phyloP scores from a whole-genome alignment of 169 alveolate species.

The Plasmodium gonderi region DNA sequence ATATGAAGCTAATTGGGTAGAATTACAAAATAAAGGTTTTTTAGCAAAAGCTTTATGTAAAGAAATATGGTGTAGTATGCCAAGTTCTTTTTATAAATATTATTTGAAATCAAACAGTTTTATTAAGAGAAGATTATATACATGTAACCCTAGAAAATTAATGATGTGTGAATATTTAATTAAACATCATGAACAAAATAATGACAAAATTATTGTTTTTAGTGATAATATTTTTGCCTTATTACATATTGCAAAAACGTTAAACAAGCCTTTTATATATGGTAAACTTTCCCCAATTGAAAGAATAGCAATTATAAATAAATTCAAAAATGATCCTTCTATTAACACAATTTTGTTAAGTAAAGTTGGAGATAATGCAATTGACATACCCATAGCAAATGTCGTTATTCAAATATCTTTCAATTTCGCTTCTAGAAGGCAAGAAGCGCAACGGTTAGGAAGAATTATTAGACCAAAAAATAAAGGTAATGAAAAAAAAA shows the following conservation, averaged over 20 bases:
- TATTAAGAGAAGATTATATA: slow-evolving; percentile 94
- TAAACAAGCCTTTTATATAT: slow-evolving; percentile 93
- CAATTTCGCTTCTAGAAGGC: slow-evolving; percentile 98
- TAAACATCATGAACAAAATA: slow-evolving; percentile 95
- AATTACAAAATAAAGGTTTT: slow-evolving; percentile 96
- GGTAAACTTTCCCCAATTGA: slow-evolving; percentile 93
- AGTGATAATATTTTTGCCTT: slow-evolving; percentile 98
- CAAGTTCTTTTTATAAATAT: slow-evolving; percentile 94
- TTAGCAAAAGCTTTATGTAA: slow-evolving; percentile 98
- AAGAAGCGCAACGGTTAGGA: slow-evolving; percentile 99
- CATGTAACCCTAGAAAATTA: slow-evolving; percentile 97
- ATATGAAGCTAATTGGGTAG: slow-evolving; percentile 99
- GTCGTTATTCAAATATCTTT: slow-evolving; percentile 99
- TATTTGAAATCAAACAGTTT: slow-evolving; percentile 92
- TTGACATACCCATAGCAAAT: slow-evolving; percentile 99
- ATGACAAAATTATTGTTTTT: slow-evolving; percentile 98
- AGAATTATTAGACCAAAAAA: slow-evolving; percentile 98
- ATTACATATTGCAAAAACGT: slow-evolving; percentile 89
- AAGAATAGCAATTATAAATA: slow-evolving; percentile 92
- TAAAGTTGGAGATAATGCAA: slow-evolving; percentile 99
- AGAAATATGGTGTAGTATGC: slow-evolving; percentile 99
- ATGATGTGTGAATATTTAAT: slow-evolving; percentile 95
- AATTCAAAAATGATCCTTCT: slow-evolving; percentile 88
- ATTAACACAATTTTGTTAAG: slow-evolving; percentile 93
- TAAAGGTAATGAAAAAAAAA: slow-evolving; percentile 86